Percentiles rank a stretch among this genome's conserved stretches.
Conservation (phyloP, 106 monocot species). For the Dendrobium nobile region DNA sequence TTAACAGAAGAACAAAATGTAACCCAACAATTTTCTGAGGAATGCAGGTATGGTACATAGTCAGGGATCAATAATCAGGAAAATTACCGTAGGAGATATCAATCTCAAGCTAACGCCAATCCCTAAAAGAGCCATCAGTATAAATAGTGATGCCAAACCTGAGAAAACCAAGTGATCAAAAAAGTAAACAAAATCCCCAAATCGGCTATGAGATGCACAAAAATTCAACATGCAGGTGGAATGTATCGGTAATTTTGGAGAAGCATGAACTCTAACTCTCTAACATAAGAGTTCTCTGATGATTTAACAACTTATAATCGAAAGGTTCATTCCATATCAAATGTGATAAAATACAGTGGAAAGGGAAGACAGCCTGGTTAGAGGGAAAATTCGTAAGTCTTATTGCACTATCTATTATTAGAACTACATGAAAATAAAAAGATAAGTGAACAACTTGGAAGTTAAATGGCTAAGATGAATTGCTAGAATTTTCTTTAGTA, state of each 20-base stretch:
- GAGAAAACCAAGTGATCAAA: constrained; percentile 5
- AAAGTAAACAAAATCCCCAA: neutral
- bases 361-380: neutral
- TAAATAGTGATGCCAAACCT: constrained; percentile 56
- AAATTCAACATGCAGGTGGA: neutral
- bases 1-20: neutral
- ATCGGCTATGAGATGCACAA: neutral
- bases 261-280: neutral
- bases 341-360: neutral
- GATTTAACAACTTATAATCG: neutral
- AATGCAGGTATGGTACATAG: neutral
- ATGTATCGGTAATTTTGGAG: neutral
- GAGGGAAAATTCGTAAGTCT: neutral
- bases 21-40: neutral
- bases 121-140: constrained; percentile 42
- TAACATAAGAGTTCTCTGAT: neutral
- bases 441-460: neutral
- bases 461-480: neutral
- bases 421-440: neutral
- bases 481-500: neutral
- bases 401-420: neutral
- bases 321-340: neutral
- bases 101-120: constrained; percentile 41
- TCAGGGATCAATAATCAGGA: too few species aligned
- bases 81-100: constrained; percentile 62